Conservation (phyloP, 345 rosid species). For the Heritiera fomes region DNA sequence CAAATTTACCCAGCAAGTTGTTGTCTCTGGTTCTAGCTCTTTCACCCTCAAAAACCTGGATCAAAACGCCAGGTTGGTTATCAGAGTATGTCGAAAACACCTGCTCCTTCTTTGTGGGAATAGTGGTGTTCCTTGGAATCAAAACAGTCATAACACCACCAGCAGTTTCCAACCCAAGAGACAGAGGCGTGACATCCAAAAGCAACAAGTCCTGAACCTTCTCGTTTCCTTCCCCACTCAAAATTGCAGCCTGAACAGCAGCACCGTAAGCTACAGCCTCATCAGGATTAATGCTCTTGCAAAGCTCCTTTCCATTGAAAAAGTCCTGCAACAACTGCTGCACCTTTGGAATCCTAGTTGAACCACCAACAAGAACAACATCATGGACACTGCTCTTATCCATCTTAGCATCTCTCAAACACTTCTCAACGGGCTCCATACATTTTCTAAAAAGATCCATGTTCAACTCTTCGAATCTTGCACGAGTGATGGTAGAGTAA, state of each 20-base stretch:
- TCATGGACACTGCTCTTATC: conserved; percentile 54
- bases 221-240: conserved; percentile 24
- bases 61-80: conserved; percentile 35
- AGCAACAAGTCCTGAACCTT: conserved; percentile 19
- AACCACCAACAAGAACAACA: conserved; percentile 58
- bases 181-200: conserved; percentile 47
- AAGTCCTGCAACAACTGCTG: conserved; percentile 37
- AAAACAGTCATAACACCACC: conserved; percentile 78
- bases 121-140: conserved; percentile 60
- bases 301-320: conserved; percentile 24
- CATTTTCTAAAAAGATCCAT: conserved; percentile 54
- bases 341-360: conserved; percentile 57
- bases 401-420: conserved; percentile 59
- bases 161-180: conserved; percentile 65
- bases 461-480: conserved; percentile 49
- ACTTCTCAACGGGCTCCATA: conserved; percentile 58
- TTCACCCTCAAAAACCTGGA: conserved; percentile 35
- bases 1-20: conserved; percentile 44
- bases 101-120: conserved; percentile 38
- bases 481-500: conserved; percentile 50
- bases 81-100: conserved; percentile 38
- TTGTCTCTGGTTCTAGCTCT: conserved; percentile 35
- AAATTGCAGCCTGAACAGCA: conserved; percentile 28
- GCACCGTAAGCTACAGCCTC: conserved; percentile 25
- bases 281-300: conserved; percentile 25